These are phyloP conservation scores for Podospora appendiculata DNA, from an alignment of 495 filamentous ascomycete species.

Conservation along the genomic window DNA sequence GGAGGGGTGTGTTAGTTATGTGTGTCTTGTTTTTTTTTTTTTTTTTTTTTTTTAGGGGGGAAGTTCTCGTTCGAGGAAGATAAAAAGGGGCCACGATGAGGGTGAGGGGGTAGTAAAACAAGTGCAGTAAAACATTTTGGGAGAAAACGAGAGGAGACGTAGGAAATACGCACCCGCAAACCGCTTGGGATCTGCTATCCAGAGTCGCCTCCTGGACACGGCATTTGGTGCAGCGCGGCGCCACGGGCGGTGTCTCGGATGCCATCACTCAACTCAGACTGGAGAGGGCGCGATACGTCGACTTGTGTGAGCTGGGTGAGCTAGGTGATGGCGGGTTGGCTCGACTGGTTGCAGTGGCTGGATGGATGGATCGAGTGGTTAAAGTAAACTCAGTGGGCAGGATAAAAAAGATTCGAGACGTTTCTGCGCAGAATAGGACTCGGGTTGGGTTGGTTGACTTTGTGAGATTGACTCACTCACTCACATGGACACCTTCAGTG, in stretches of 20 bases:
- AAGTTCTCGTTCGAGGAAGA: not conserved
- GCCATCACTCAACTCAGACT: not conserved
- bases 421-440: too few relatives aligned
- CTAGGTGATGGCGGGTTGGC: not conserved
- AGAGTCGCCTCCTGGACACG: conserved; percentile 17
- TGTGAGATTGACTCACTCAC: not conserved
- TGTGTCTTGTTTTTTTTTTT: not conserved
- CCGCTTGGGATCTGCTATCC: conserved; percentile 15
- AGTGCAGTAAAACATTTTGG: too few relatives aligned
- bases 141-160: not conserved
- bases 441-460: too few relatives aligned
- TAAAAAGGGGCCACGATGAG: too few relatives aligned
- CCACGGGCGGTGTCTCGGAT: not conserved
- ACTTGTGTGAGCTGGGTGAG: not conserved
- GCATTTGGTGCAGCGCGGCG: conserved; percentile 15
- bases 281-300: not conserved
- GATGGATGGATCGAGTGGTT: not conserved
- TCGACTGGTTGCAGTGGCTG: not conserved
- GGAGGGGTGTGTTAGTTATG: conserved; percentile 14
- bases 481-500: not conserved
- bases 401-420: too few relatives aligned
- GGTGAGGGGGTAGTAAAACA: too few relatives aligned
- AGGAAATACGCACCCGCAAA: conserved; percentile 14
- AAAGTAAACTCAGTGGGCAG: not conserved
- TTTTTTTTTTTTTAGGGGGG: not conserved